Evolutionary conservation across 441 rosid species (phyloP).

Genomic region (Sinapis alba): DNA sequence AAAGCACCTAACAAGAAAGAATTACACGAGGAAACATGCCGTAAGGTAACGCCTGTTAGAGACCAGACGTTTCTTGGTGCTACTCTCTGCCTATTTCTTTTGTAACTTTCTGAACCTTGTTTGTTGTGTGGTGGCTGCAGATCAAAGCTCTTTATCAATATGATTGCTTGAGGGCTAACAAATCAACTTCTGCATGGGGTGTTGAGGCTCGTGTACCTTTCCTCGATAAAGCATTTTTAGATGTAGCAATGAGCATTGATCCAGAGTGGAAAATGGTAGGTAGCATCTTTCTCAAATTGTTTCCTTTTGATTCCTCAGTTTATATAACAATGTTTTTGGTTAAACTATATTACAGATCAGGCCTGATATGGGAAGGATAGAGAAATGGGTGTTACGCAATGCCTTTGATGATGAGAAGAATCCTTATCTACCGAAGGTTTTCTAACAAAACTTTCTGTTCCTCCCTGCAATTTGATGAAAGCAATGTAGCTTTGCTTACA

Average conservation of each 20-base stretch:
- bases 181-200: slow-evolving; percentile 99
- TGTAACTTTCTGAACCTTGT: slow-evolving; percentile 25
- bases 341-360: slow-evolving; percentile 30
- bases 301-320: neutral
- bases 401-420: slow-evolving; percentile 33
- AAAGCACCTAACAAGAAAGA: slow-evolving; percentile 98
- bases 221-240: slow-evolving; percentile 83
- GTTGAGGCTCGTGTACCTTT: slow-evolving; percentile 99
- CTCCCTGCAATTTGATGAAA: neutral
- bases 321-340: neutral
- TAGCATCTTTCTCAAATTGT: slow-evolving; percentile 6
- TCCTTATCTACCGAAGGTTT: slow-evolving; percentile 33
- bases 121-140: slow-evolving; percentile 45
- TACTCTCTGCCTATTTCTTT: slow-evolving; percentile 2
- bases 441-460: neutral
- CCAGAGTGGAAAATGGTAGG: slow-evolving; percentile 99
- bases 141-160: slow-evolving; percentile 95
- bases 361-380: slow-evolving; percentile 39
- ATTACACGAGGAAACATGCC: slow-evolving; percentile 92
- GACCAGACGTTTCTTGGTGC: neutral
- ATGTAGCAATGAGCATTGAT: slow-evolving; percentile 84
- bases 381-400: slow-evolving; percentile 40
- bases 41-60: slow-evolving; percentile 56
- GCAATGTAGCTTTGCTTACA: neutral
- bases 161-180: slow-evolving; percentile 99